phyloP scores from a whole-genome alignment of 1,139 yeast species.

The Hemisphaericaspora xylanilytica region DNA sequence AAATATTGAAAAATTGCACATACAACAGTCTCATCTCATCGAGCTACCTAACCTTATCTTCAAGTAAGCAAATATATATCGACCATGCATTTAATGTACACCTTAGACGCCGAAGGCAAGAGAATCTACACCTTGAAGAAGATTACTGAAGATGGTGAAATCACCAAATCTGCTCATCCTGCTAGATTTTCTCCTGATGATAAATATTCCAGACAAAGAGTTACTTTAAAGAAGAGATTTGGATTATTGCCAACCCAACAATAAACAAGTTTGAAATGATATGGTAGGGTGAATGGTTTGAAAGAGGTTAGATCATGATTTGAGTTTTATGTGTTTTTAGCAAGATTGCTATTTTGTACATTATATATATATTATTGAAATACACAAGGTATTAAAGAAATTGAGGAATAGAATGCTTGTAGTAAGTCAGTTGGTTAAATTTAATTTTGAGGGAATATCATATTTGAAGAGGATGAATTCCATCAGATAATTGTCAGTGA shows the following conservation, averaged over 20 bases:
- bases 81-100: slow-evolving; percentile 98
- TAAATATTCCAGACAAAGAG: slow-evolving; percentile 98
- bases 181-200: slow-evolving; percentile 99
- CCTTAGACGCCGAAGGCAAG: slow-evolving; percentile 90
- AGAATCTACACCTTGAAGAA: slow-evolving; percentile 92
- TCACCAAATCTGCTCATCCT: slow-evolving; percentile 98
- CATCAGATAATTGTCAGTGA: too few relatives aligned
- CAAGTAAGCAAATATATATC: slow-evolving; percentile 10
- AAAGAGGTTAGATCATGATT: not conserved
- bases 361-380: slow-evolving; percentile 1
- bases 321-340: too few relatives aligned
- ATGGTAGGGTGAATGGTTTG: not conserved
- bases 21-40: not conserved
- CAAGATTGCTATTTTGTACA: slow-evolving; percentile 1
- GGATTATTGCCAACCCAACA: slow-evolving; percentile 82
- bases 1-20: not conserved
- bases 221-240: slow-evolving; percentile 93
- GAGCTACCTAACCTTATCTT: slow-evolving; percentile 6
- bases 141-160: slow-evolving; percentile 77
- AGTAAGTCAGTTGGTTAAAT: too few relatives aligned
- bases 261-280: slow-evolving; percentile 27
- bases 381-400: slow-evolving; percentile 1
- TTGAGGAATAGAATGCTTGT: not conserved
- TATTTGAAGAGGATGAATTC: too few relatives aligned
- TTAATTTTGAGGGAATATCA: slow-evolving; percentile 2